Conservation (phyloP, 1,284 basidiomycete species). For the Sanghuangporus weigelae region DNA sequence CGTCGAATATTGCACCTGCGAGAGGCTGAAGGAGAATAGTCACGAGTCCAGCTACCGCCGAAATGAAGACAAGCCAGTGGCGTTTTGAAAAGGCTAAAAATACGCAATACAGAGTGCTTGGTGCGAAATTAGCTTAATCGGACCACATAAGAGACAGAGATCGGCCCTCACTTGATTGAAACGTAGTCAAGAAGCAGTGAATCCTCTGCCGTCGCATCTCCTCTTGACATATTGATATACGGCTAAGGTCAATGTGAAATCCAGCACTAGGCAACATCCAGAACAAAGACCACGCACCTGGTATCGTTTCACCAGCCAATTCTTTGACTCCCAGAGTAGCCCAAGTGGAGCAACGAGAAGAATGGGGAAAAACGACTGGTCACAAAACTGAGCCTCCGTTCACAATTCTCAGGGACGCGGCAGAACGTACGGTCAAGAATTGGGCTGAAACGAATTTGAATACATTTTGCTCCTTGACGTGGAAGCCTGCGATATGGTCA, state of each 20-base stretch:
- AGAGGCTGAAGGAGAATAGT: conserved; percentile 48
- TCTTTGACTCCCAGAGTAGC: conserved; percentile 21
- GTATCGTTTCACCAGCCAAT: conserved; percentile 24
- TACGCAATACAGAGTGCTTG: conserved; percentile 31
- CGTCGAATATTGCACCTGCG: conserved; percentile 51
- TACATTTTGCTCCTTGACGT: conserved; percentile 43
- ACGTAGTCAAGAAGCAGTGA: conserved; percentile 60
- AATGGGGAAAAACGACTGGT: conserved; percentile 55
- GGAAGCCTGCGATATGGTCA: conserved; percentile 38
- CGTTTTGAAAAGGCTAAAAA: conserved; percentile 38
- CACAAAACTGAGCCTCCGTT: background rate
- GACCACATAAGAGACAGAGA: background rate
- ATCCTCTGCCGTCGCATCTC: conserved; percentile 45
- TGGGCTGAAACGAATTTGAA: conserved; percentile 45
- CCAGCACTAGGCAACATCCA: conserved; percentile 26
- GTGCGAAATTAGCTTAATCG: conserved; percentile 1
- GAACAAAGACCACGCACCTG: conserved; percentile 32
- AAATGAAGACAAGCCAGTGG: conserved; percentile 47
- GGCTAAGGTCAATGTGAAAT: conserved; percentile 38
- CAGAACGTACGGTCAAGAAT: conserved; percentile 47
- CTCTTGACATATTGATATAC: conserved; percentile 48
- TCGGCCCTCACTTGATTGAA: conserved; percentile 35
- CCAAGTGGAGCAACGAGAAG: conserved; percentile 33
- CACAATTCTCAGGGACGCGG: background rate
- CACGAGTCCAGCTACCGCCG: conserved; percentile 37